These are phyloP conservation scores for Kodamaea hsintzibuensis DNA, from an alignment of 805 yeast species.

Conservation along the genomic window DNA sequence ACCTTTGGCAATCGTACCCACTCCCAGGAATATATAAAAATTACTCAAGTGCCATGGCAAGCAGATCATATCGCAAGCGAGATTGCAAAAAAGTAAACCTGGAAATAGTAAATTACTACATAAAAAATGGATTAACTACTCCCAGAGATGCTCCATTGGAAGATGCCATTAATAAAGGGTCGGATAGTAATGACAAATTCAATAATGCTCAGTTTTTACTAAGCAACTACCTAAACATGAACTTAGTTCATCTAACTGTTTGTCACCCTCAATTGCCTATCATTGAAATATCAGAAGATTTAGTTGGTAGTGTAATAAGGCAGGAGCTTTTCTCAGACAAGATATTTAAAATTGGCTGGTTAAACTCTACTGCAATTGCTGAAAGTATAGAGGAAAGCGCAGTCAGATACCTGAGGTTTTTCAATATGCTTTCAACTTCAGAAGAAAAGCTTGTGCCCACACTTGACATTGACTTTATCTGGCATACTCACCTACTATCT, in stretches of 20 bases:
- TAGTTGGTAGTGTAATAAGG: slow-evolving; percentile 24
- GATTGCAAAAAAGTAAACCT: background rate
- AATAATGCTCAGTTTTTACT: slow-evolving; percentile 4
- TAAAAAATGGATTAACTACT: background rate
- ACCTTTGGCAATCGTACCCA: background rate
- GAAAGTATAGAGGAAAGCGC: slow-evolving; percentile 16
- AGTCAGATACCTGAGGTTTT: slow-evolving; percentile 21
- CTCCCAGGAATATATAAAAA: background rate
- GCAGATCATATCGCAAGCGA: background rate
- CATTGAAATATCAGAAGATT: slow-evolving; percentile 19
- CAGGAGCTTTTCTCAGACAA: slow-evolving; percentile 23
- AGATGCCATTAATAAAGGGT: background rate
- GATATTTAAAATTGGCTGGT: slow-evolving; percentile 21
- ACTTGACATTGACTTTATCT: slow-evolving; percentile 27
- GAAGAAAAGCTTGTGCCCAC: slow-evolving; percentile 21
- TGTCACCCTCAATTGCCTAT: background rate
- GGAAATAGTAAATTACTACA: background rate
- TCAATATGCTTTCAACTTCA: slow-evolving; percentile 1
- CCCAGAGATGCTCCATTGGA: background rate
- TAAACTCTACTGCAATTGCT: slow-evolving; percentile 7
- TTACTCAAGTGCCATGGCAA: background rate
- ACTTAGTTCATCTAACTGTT: slow-evolving; percentile 13
- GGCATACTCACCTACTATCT: slow-evolving; percentile 30
- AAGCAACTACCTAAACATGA: slow-evolving; percentile 5
- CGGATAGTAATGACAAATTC: background rate